phyloP scores from a whole-genome alignment of 352 stramenopile genomes.

The Phytopythium litorale region DNA sequence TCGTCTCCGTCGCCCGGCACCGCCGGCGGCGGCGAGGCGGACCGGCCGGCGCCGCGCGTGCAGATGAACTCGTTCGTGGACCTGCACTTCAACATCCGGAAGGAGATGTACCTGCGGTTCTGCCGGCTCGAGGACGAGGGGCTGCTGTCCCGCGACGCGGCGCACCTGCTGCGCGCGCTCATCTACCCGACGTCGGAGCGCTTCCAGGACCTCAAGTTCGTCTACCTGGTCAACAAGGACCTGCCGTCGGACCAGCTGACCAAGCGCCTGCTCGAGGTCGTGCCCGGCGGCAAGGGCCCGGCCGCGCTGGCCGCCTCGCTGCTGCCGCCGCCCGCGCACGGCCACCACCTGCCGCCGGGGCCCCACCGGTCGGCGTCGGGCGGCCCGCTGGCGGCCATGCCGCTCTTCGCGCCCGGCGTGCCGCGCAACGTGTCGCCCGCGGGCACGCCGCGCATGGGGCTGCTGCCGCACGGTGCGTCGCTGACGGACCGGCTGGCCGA shows the following conservation, averaged over 20 bases:
- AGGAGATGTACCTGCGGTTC: slow-evolving; percentile 86
- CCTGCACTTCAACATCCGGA: slow-evolving; percentile 80
- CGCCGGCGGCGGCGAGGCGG: slow-evolving; percentile 13
- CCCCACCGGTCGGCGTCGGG: slow-evolving; percentile 12
- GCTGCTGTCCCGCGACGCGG: slow-evolving; percentile 59
- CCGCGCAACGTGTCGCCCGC: slow-evolving; percentile 21
- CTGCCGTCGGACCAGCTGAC: slow-evolving; percentile 68
- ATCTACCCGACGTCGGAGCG: slow-evolving; percentile 81
- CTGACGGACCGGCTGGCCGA: slow-evolving; percentile 10
- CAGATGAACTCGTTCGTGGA: slow-evolving; percentile 82
- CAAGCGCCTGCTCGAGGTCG: slow-evolving; percentile 69
- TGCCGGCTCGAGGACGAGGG: slow-evolving; percentile 75
- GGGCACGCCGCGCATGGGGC: slow-evolving; percentile 18
- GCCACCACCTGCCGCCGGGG: not conserved
- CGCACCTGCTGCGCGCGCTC: slow-evolving; percentile 65
- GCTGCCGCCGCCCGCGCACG: slow-evolving; percentile 9
- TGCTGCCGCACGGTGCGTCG: slow-evolving; percentile 22
- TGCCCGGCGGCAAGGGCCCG: slow-evolving; percentile 37
- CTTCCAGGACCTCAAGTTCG: slow-evolving; percentile 87
- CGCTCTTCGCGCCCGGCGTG: slow-evolving; percentile 28
- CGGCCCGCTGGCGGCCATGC: slow-evolving; percentile 12
- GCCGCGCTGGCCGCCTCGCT: slow-evolving; percentile 21
- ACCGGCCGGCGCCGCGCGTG: slow-evolving; percentile 30
- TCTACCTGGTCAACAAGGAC: slow-evolving; percentile 88
- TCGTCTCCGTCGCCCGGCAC: slow-evolving; percentile 8